phyloP scores from a whole-genome alignment of 2,329 filamentous ascomycete genomes.

The Talaromyces sp. region DNA sequence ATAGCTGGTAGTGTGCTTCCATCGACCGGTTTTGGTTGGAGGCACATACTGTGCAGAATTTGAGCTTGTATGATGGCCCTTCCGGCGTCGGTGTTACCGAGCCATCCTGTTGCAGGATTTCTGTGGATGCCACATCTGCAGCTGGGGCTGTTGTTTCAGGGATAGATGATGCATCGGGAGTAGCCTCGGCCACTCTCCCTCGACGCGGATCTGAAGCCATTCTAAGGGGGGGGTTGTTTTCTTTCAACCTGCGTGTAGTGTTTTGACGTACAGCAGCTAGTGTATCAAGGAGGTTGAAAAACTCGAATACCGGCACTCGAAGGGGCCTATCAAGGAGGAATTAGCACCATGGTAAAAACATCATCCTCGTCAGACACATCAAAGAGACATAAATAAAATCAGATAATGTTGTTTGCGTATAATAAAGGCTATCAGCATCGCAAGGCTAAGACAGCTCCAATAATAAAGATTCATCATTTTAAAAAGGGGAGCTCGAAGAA shows the following conservation, averaged over 20 bases:
- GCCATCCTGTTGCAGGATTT: slow-evolving; percentile 15
- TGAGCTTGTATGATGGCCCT: slow-evolving; percentile 69
- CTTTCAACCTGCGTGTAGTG: background rate
- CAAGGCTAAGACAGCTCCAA: slow-evolving; percentile 72
- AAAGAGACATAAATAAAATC: background rate
- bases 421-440: slow-evolving; percentile 59
- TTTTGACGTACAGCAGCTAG: slow-evolving; percentile 9
- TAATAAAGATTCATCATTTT: slow-evolving; percentile 59
- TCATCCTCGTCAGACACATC: slow-evolving; percentile 15
- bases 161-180: slow-evolving; percentile 26
- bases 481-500: background rate
- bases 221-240: slow-evolving; percentile 13
- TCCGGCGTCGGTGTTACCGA: slow-evolving; percentile 10
- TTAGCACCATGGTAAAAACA: background rate
- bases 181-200: slow-evolving; percentile 43
- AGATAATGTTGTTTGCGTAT: slow-evolving; percentile 35
- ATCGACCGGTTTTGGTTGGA: slow-evolving; percentile 99
- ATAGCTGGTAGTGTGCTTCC: slow-evolving; percentile 95
- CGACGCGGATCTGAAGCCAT: slow-evolving; percentile 52
- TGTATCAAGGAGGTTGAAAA: slow-evolving; percentile 31
- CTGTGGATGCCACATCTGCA: slow-evolving; percentile 14
- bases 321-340: slow-evolving; percentile 15
- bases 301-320: slow-evolving; percentile 30
- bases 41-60: slow-evolving; percentile 97
- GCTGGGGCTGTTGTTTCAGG: slow-evolving; percentile 25